These are phyloP conservation scores for Candida patagonica DNA, from an alignment of 805 yeast genomes.

Conservation along the genomic window DNA sequence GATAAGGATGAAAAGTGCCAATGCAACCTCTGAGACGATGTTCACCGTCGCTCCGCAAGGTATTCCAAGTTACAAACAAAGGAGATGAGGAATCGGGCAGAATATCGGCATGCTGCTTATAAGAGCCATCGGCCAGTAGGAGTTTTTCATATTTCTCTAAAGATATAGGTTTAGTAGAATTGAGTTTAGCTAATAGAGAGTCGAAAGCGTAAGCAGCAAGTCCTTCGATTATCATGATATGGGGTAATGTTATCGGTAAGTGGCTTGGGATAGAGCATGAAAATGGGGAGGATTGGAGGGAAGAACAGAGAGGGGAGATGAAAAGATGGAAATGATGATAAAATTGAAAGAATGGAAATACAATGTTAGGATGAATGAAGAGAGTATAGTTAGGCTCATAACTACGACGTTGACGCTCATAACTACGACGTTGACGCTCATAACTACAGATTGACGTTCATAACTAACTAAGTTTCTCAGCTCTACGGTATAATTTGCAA, in stretches of 20 bases:
- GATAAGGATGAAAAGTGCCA: slow-evolving; percentile 65
- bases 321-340: no score
- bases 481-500: no score
- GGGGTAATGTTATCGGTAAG: not conserved
- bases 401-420: no score
- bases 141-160: not conserved
- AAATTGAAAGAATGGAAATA: no score
- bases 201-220: slow-evolving; percentile 37
- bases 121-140: slow-evolving; percentile 1
- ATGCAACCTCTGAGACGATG: slow-evolving; percentile 75
- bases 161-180: not conserved
- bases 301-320: no score
- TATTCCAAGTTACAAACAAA: slow-evolving; percentile 81
- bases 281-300: no score
- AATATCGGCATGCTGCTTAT: not conserved
- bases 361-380: no score
- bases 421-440: no score
- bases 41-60: slow-evolving; percentile 13
- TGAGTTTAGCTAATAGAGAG: slow-evolving; percentile 26
- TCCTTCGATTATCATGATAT: slow-evolving; percentile 11
- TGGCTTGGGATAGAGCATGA: no score
- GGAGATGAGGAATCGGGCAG: slow-evolving; percentile 34
- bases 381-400: no score
- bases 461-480: no score
- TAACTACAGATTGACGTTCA: no score